phyloP scores from a whole-genome alignment of 2,329 filamentous ascomycete genomes.

The Gliomastix tumulicola region DNA sequence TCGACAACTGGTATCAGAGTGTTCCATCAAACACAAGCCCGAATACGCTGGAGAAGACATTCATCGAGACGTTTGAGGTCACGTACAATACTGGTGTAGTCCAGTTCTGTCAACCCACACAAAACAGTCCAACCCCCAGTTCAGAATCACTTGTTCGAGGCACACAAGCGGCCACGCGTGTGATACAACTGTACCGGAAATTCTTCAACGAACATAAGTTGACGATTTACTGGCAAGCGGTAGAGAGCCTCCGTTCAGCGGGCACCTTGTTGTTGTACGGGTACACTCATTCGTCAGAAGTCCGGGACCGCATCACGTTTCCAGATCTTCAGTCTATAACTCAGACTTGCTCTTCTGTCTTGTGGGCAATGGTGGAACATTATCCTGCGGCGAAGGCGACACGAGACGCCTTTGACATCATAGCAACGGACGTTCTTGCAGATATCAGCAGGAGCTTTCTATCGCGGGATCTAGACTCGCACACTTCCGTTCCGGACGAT shows the following conservation, averaged over 20 bases:
- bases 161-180: neutral
- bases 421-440: neutral
- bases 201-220: neutral
- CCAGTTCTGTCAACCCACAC: neutral
- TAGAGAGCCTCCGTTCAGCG: neutral
- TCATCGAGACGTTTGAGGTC: neutral
- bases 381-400: neutral
- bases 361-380: constrained; percentile 1
- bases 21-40: neutral
- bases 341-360: neutral
- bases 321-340: neutral
- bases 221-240: constrained; percentile 1
- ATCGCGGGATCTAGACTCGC: too few species aligned
- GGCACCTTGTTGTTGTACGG: neutral
- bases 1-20: neutral
- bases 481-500: too few species aligned
- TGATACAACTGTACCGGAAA: neutral
- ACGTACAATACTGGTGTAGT: neutral
- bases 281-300: neutral
- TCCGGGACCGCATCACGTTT: neutral
- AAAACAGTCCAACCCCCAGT: neutral
- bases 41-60: neutral
- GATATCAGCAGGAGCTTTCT: too few species aligned
- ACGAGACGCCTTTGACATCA: constrained; percentile 1
- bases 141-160: neutral